phyloP scores from a whole-genome alignment of 2,329 filamentous ascomycete species.

The Talaromyces verruculosus region DNA sequence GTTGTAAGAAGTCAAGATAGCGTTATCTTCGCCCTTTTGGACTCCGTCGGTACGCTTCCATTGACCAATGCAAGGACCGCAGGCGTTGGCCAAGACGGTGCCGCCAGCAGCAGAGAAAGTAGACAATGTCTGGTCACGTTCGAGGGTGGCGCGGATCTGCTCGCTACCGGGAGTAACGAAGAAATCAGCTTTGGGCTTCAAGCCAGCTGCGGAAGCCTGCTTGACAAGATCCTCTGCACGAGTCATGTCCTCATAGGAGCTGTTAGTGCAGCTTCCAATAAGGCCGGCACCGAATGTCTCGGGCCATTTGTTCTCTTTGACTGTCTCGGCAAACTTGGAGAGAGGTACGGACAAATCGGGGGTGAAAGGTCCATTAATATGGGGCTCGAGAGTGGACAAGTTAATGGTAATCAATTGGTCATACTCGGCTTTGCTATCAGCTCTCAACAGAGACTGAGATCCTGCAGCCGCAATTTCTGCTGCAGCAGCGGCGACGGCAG shows the following conservation, averaged over 20 bases:
- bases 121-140: slow-evolving; percentile 80
- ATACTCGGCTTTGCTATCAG: slow-evolving; percentile 80
- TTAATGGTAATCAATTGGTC: slow-evolving; percentile 90
- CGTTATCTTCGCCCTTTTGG: slow-evolving; percentile 81
- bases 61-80: slow-evolving; percentile 89
- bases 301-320: slow-evolving; percentile 85
- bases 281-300: slow-evolving; percentile 86
- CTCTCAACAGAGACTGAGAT: slow-evolving; percentile 66
- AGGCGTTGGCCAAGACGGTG: slow-evolving; percentile 89
- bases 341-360: slow-evolving; percentile 92
- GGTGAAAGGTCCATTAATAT: slow-evolving; percentile 96
- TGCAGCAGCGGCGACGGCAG: slow-evolving; percentile 67
- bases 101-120: slow-evolving; percentile 87
- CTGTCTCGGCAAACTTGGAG: slow-evolving; percentile 82
- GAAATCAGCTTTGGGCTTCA: slow-evolving; percentile 86
- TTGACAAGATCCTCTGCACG: slow-evolving; percentile 89
- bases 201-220: slow-evolving; percentile 82
- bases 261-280: slow-evolving; percentile 98
- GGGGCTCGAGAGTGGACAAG: slow-evolving; percentile 84
- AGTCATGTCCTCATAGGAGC: slow-evolving; percentile 98
- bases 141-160: slow-evolving; percentile 91
- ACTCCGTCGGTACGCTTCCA: slow-evolving; percentile 91
- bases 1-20: slow-evolving; percentile 97
- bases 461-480: slow-evolving; percentile 60
- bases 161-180: slow-evolving; percentile 96